A percentile compares a stretch with the other conserved stretches of the same genome.
These are phyloP conservation scores for Colletotrichum viniferum DNA, from an alignment of 2,329 filamentous ascomycete species.

Conservation along the genomic window DNA sequence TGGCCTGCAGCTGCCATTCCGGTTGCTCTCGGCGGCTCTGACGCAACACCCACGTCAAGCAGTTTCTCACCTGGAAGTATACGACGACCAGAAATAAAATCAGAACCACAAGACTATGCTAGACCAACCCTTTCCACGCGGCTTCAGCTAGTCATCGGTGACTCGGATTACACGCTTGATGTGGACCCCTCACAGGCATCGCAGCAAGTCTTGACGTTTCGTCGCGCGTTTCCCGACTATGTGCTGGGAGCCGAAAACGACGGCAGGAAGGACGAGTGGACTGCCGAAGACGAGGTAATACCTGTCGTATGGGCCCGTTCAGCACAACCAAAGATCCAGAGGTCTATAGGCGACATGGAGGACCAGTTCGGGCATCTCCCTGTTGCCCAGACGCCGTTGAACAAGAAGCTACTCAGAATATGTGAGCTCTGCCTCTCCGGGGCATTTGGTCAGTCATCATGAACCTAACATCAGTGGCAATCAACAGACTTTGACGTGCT, in stretches of 20 bases:
- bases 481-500: slow-evolving; percentile 50
- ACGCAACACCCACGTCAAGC: neutral
- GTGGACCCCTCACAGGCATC: slow-evolving; percentile 32
- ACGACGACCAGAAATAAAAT: neutral
- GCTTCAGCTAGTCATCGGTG: neutral
- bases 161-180: slow-evolving; percentile 25
- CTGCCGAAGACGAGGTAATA: neutral
- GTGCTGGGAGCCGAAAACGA: slow-evolving; percentile 8
- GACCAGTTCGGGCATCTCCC: slow-evolving; percentile 45
- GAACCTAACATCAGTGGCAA: neutral
- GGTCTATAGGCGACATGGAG: slow-evolving; percentile 11
- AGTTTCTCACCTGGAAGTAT: neutral
- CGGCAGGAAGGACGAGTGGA: neutral
- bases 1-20: neutral
- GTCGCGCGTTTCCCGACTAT: slow-evolving; percentile 21
- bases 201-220: slow-evolving; percentile 28
- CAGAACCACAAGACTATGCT: neutral
- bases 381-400: slow-evolving; percentile 44
- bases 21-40: neutral
- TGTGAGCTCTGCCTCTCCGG: slow-evolving; percentile 1
- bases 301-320: neutral
- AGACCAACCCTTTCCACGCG: neutral
- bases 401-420: slow-evolving; percentile 45
- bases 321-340: neutral
- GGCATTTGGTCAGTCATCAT: neutral